These are phyloP conservation scores for Cornus florida DNA, from an alignment of 148 eudicot genomes.

Conservation along the genomic window DNA sequence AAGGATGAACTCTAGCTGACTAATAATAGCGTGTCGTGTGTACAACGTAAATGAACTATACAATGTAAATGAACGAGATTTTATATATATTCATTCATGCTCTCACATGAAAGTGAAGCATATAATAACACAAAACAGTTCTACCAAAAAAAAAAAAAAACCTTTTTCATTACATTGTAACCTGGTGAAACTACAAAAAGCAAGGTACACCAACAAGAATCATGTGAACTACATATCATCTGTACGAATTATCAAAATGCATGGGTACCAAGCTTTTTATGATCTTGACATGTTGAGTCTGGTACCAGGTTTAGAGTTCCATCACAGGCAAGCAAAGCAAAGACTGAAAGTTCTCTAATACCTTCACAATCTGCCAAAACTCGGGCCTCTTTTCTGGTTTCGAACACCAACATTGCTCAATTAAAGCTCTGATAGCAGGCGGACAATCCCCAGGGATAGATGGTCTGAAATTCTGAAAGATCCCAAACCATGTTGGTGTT, in stretches of 20 bases:
- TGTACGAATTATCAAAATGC: constrained; percentile 31
- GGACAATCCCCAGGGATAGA: constrained; percentile 66
- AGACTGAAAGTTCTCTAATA: constrained; percentile 67
- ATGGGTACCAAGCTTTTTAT: constrained; percentile 60
- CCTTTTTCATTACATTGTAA: constrained; percentile 34
- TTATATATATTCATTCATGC: constrained; percentile 16
- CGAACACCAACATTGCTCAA: constrained; percentile 86
- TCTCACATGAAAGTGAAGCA: constrained; percentile 26
- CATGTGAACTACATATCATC: constrained; percentile 54
- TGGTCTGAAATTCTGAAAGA: constrained; percentile 79
- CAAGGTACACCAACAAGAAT: constrained; percentile 22
- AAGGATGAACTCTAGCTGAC: no score
- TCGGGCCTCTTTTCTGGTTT: constrained; percentile 88
- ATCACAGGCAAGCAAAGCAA: constrained; percentile 55
- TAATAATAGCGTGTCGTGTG: neutral
- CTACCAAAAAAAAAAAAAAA: neutral
- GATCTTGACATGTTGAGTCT: constrained; percentile 55
- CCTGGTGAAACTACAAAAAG: constrained; percentile 16
- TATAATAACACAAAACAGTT: constrained; percentile 18
- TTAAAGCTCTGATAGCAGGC: constrained; percentile 68
- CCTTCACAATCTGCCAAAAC: constrained; percentile 87
- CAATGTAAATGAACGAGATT: neutral
- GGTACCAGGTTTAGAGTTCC: constrained; percentile 61
- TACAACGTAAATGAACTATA: neutral
- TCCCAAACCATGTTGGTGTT: constrained; percentile 15